These are phyloP conservation scores for Plectosphaerella sp. DNA, from an alignment of 2,329 filamentous ascomycete species.

Conservation along the genomic window DNA sequence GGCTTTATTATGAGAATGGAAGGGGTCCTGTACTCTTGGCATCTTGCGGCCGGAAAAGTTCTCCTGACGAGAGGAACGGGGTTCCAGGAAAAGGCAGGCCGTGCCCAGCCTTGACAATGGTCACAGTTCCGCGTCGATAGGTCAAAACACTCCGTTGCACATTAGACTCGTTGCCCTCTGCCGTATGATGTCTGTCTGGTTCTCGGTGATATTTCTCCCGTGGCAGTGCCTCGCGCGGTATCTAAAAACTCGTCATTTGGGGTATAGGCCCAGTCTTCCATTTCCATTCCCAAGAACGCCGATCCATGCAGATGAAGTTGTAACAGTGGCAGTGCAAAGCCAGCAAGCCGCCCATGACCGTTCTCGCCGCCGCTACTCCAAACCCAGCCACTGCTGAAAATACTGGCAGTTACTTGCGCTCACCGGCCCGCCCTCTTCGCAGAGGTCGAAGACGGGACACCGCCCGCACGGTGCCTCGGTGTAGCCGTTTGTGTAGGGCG, in stretches of 20 bases:
- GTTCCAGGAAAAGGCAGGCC: background rate
- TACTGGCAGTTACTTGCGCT: slow-evolving; percentile 89
- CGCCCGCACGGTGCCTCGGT: slow-evolving; percentile 87
- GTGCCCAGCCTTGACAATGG: background rate
- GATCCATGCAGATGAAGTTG: too few relatives aligned
- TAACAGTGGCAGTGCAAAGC: too few relatives aligned
- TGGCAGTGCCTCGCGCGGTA: too few relatives aligned
- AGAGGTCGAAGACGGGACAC: slow-evolving; percentile 91
- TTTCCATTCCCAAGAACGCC: too few relatives aligned
- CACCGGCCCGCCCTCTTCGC: slow-evolving; percentile 85
- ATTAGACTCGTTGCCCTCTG: too few relatives aligned
- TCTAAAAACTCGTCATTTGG: too few relatives aligned
- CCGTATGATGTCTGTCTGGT: too few relatives aligned
- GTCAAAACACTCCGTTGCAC: background rate
- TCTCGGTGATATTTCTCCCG: too few relatives aligned
- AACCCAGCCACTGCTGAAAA: slow-evolving; percentile 75
- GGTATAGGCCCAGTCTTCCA: too few relatives aligned
- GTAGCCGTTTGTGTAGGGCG: slow-evolving; percentile 61
- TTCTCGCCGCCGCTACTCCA: slow-evolving; percentile 24
- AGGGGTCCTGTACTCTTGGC: slow-evolving; percentile 1
- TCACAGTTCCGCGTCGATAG: background rate
- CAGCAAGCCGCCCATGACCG: too few relatives aligned
- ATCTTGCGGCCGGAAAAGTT: background rate
- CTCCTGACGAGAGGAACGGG: background rate
- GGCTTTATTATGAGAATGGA: background rate